These are phyloP conservation scores for Tetracladium setigerum DNA, from an alignment of 495 filamentous ascomycete genomes.

Conservation along the genomic window DNA sequence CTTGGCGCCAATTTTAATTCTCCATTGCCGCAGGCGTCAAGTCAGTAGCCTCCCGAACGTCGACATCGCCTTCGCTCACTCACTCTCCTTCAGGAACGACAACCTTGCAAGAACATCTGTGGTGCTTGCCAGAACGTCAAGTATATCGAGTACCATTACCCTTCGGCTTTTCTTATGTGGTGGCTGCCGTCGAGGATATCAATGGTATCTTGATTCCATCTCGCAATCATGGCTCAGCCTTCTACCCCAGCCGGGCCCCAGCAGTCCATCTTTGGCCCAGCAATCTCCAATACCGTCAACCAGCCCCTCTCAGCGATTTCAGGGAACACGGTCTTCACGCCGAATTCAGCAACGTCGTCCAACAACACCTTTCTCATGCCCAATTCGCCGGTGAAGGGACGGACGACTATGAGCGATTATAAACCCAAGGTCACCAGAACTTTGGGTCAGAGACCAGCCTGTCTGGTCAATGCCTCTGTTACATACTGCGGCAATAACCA, in stretches of 20 bases:
- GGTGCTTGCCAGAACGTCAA: too few relatives aligned
- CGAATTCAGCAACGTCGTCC: constrained; percentile 43
- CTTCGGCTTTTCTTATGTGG: too few relatives aligned
- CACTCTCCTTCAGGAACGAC: too few relatives aligned
- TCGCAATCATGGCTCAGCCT: constrained; percentile 18
- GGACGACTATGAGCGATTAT: constrained; percentile 51
- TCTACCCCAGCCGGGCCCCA: constrained; percentile 14
- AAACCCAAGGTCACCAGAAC: constrained; percentile 73
- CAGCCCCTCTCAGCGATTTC: background rate
- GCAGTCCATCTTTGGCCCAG: constrained; percentile 19
- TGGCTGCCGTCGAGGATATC: too few relatives aligned
- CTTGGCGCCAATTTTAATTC: too few relatives aligned
- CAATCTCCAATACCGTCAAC: constrained; percentile 1
- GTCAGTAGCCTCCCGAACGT: too few relatives aligned
- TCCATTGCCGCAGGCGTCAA: too few relatives aligned
- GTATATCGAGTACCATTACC: too few relatives aligned
- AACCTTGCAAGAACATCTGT: too few relatives aligned
- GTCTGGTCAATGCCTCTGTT: constrained; percentile 94
- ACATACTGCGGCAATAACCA: constrained; percentile 93
- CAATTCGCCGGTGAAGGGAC: constrained; percentile 61
- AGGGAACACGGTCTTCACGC: constrained; percentile 20
- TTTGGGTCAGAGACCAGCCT: constrained; percentile 82
- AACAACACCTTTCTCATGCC: constrained; percentile 83
- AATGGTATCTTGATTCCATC: background rate
- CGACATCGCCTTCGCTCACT: too few relatives aligned